These are phyloP conservation scores for Boletus rubropictus DNA, from an alignment of 768 basidiomycete genomes.

Conservation along the genomic window DNA sequence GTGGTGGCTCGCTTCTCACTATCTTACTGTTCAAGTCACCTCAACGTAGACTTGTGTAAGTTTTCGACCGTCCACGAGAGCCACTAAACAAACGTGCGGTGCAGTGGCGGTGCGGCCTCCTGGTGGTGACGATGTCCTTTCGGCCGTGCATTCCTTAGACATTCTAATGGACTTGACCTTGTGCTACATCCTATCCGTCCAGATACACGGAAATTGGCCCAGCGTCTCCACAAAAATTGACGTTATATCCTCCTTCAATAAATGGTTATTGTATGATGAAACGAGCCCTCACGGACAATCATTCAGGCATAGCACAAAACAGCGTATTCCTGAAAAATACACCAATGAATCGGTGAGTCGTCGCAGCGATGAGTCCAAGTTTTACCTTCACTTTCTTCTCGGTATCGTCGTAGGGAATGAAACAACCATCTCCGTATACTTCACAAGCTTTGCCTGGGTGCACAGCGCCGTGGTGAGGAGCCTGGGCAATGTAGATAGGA, in stretches of 20 bases:
- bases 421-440: conserved; percentile 47
- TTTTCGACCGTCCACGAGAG: too few relatives aligned
- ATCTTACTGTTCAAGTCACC: conserved; percentile 47
- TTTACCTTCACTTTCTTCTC: conserved; percentile 51
- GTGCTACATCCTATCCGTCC: background rate
- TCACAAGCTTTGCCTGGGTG: conserved; percentile 64
- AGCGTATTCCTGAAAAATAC: conserved; percentile 33
- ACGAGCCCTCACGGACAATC: background rate
- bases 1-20: background rate
- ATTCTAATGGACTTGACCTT: background rate
- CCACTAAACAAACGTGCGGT: too few relatives aligned
- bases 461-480: conserved; percentile 43
- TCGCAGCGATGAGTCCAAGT: background rate
- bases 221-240: background rate
- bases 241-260: conserved; percentile 1
- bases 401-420: conserved; percentile 46
- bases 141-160: conserved; percentile 42
- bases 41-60: conserved; percentile 30
- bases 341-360: background rate
- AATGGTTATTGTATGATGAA: background rate
- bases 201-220: background rate
- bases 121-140: too few relatives aligned
- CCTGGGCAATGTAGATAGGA: conserved; percentile 56
- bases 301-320: conserved; percentile 35
- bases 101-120: too few relatives aligned